phyloP scores from a whole-genome alignment of 768 basidiomycete species.

The Kwoniella mangroviensis region DNA sequence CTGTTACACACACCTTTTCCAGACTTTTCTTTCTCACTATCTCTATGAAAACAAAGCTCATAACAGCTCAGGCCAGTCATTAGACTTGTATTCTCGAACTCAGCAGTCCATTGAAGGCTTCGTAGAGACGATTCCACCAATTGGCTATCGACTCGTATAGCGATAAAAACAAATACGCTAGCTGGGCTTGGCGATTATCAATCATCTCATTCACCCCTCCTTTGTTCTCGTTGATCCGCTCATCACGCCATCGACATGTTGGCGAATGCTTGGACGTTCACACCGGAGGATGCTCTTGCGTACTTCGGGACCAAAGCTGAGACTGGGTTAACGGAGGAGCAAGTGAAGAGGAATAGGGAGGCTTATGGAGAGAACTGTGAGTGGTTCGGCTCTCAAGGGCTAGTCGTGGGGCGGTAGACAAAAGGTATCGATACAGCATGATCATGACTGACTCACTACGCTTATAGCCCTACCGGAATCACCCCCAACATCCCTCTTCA shows the following conservation, averaged over 20 bases:
- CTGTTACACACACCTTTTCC: neutral
- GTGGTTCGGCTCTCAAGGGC: slow-evolving; percentile 9
- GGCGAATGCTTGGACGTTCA: slow-evolving; percentile 72
- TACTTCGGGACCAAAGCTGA: slow-evolving; percentile 71
- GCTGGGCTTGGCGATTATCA: slow-evolving; percentile 9
- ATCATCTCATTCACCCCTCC: neutral
- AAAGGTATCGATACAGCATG: neutral
- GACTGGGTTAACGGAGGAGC: slow-evolving; percentile 69
- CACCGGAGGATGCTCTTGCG: slow-evolving; percentile 70
- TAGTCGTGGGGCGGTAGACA: slow-evolving; percentile 11
- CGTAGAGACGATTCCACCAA: neutral
- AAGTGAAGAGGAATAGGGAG: slow-evolving; percentile 73
- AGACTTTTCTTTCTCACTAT: neutral
- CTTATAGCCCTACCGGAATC: slow-evolving; percentile 85
- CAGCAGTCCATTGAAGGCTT: neutral
- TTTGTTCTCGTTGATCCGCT: neutral
- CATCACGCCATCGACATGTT: slow-evolving; percentile 39
- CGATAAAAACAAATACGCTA: neutral
- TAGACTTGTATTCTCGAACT: neutral
- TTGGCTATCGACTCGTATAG: neutral
- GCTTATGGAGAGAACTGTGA: slow-evolving; percentile 77
- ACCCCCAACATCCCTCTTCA: slow-evolving; percentile 86
- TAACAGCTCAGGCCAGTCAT: neutral
- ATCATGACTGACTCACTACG: neutral
- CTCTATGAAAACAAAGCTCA: neutral